Percentiles rank a stretch among this genome's conserved stretches.
Conservation (phyloP, 768 basidiomycete species). For the Russula emetica region DNA sequence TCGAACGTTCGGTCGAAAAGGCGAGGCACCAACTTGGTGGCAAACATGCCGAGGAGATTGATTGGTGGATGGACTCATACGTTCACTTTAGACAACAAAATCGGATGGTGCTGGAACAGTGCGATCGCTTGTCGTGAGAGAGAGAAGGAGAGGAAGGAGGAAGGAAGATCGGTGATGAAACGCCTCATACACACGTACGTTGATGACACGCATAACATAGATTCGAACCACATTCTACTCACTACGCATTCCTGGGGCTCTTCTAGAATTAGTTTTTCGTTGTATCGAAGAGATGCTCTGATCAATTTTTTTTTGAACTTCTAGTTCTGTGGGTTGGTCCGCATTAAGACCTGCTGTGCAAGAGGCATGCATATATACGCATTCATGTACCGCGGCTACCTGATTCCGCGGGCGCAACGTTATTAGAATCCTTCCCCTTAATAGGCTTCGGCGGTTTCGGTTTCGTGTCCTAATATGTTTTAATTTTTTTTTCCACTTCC, state of each 20-base stretch:
- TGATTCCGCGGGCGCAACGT: no score
- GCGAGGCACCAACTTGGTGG: constrained; percentile 23
- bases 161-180: background rate
- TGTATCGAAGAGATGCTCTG: background rate
- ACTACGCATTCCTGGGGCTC: background rate
- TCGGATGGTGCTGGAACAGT: background rate
- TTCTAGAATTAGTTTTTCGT: background rate
- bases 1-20: constrained; percentile 28
- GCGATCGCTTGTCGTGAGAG: constrained; percentile 1
- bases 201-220: background rate
- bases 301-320: background rate
- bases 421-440: no score
- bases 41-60: constrained; percentile 28
- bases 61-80: constrained; percentile 31
- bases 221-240: background rate
- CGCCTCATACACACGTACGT: background rate
- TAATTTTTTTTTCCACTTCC: no score
- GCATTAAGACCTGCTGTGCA: no score
- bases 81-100: constrained; percentile 28
- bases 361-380: no score
- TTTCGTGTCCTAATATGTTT: no score
- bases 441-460: no score
- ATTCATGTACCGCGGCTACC: no score
- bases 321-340: no score
- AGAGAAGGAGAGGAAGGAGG: background rate